phyloP scores from a whole-genome alignment of 805 yeast genomes.

The Wickerhamomyces queroliae region DNA sequence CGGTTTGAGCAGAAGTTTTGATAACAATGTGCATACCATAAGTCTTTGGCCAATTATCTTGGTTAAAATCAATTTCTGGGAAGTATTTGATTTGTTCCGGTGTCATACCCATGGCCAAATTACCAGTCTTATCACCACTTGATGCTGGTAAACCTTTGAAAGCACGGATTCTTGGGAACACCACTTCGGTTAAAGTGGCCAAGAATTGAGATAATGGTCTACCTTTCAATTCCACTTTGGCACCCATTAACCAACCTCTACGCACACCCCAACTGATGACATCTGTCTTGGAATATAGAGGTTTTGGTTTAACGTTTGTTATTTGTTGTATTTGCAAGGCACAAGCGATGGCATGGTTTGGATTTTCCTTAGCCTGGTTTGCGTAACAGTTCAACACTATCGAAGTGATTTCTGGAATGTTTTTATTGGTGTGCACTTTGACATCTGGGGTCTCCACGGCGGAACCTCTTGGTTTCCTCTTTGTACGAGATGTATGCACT shows the following conservation, averaged over 20 bases:
- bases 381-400: slow-evolving; percentile 74
- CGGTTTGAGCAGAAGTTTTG: slow-evolving; percentile 86
- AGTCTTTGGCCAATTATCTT: slow-evolving; percentile 82
- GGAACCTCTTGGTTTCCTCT: slow-evolving; percentile 70
- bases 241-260: slow-evolving; percentile 88
- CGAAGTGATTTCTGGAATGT: slow-evolving; percentile 67
- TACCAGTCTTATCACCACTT: slow-evolving; percentile 83
- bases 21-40: slow-evolving; percentile 83
- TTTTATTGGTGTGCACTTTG: slow-evolving; percentile 56
- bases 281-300: slow-evolving; percentile 69
- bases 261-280: slow-evolving; percentile 84
- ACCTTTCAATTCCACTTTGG: slow-evolving; percentile 72
- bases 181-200: slow-evolving; percentile 83
- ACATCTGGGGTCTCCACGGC: slow-evolving; percentile 71
- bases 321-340: slow-evolving; percentile 82
- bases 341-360: slow-evolving; percentile 71
- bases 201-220: slow-evolving; percentile 81
- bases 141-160: slow-evolving; percentile 71
- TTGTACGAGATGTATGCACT: slow-evolving; percentile 79
- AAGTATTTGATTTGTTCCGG: slow-evolving; percentile 73
- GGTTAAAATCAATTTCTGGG: slow-evolving; percentile 91
- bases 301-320: slow-evolving; percentile 81
- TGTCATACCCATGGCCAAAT: slow-evolving; percentile 76
- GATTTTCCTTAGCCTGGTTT: slow-evolving; percentile 61
- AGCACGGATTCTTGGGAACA: slow-evolving; percentile 87